These are phyloP conservation scores for Trichoderma simmonsii DNA, from an alignment of 2,329 filamentous ascomycete species.

Conservation along the genomic window DNA sequence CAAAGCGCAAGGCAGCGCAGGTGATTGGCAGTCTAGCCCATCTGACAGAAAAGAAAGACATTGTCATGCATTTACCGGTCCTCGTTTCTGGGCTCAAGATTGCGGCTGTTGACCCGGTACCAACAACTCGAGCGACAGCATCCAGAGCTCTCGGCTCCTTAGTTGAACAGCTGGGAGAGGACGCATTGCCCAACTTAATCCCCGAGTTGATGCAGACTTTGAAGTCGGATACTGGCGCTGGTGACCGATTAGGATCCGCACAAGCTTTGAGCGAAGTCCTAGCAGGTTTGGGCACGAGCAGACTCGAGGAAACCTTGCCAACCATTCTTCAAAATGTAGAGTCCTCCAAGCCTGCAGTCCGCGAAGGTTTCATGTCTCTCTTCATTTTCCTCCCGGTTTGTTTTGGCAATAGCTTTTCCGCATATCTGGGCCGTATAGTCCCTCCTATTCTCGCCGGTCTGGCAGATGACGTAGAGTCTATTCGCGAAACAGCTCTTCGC, in stretches of 20 bases:
- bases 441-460: conserved; percentile 91
- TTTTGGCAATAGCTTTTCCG: conserved; percentile 97
- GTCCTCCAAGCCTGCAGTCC: conserved; percentile 82
- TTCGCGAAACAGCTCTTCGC: conserved; percentile 91
- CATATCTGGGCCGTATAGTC: conserved; percentile 92
- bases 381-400: conserved; percentile 99
- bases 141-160: conserved; percentile 93
- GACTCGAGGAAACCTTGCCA: conserved; percentile 91
- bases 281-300: conserved; percentile 85
- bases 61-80: conserved; percentile 85
- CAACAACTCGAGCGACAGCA: conserved; percentile 90
- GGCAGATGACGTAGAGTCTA: conserved; percentile 93
- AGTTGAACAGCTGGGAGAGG: conserved; percentile 97
- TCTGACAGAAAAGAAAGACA: conserved; percentile 92
- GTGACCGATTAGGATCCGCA: conserved; percentile 91
- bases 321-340: conserved; percentile 95
- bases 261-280: conserved; percentile 96
- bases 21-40: conserved; percentile 98
- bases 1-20: conserved; percentile 93
- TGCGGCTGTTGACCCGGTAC: conserved; percentile 91
- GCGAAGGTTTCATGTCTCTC: conserved; percentile 98
- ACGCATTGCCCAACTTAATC: conserved; percentile 93
- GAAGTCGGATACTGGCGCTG: conserved; percentile 94
- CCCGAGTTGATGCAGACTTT: conserved; percentile 96
- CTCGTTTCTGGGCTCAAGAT: conserved; percentile 85